Evolutionary conservation across 2,329 filamentous ascomycete species (phyloP).

Genomic region (Lachnellula arida): DNA sequence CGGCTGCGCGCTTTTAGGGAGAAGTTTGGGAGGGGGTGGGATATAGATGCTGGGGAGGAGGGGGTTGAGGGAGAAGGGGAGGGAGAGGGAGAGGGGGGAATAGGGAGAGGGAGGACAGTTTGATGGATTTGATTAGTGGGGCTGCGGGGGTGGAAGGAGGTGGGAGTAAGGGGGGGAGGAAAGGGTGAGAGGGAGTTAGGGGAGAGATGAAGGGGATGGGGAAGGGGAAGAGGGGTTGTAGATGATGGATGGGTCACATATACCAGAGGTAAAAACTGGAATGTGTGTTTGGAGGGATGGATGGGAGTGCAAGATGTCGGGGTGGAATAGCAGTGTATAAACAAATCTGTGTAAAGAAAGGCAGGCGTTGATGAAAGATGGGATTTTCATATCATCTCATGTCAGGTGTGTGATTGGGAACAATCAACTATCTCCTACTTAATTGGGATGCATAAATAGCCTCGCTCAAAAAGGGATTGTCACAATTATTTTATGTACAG

Average conservation of each 20-base stretch:
- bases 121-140: constrained; percentile 53
- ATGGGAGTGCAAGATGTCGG: background rate
- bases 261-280: too few species aligned
- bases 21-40: constrained; percentile 80
- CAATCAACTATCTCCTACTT: too few species aligned
- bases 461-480: background rate
- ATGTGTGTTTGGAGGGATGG: background rate
- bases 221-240: background rate
- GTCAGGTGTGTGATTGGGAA: too few species aligned
- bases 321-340: background rate
- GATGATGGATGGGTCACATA: too few species aligned
- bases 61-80: constrained; percentile 30
- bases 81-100: too few species aligned
- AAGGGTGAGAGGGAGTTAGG: constrained; percentile 9
- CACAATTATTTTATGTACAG: background rate
- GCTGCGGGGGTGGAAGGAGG: constrained; percentile 34
- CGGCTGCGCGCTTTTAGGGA: constrained; percentile 79
- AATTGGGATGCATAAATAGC: background rate
- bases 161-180: constrained; percentile 32
- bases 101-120: constrained; percentile 44
- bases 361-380: too few species aligned
- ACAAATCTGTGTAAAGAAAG: background rate
- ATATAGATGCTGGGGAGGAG: constrained; percentile 46
- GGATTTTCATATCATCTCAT: too few species aligned
- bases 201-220: constrained; percentile 7